phyloP scores from a whole-genome alignment of 1,139 yeast species.

The Saccharomyces hybrid region DNA sequence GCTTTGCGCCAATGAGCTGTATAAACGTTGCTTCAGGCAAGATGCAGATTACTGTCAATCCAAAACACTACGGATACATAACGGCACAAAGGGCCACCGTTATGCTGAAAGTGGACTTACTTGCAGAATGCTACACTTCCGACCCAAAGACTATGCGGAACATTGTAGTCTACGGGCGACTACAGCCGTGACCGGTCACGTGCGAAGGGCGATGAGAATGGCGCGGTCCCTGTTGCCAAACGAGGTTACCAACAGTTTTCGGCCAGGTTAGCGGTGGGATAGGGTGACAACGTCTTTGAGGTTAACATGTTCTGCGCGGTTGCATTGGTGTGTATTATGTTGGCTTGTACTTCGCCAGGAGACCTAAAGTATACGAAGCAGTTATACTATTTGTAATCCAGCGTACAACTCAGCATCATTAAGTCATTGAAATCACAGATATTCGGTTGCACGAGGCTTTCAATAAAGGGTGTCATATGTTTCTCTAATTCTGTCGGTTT shows the following conservation, averaged over 20 bases:
- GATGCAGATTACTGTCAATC: background rate
- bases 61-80: background rate
- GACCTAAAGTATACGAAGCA: background rate
- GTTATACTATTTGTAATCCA: background rate
- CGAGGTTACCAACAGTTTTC: background rate
- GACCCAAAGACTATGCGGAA: background rate
- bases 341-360: background rate
- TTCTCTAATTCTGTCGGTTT: background rate
- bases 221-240: background rate
- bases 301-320: background rate
- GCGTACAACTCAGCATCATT: background rate
- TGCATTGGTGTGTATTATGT: background rate
- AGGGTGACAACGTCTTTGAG: background rate
- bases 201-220: background rate
- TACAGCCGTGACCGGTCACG: background rate
- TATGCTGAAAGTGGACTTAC: background rate
- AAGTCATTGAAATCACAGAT: background rate
- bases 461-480: background rate
- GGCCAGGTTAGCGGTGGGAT: background rate
- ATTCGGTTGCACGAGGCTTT: slow-evolving; percentile 1
- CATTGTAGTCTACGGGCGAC: background rate
- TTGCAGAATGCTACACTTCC: background rate
- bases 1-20: background rate
- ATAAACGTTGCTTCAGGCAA: background rate
- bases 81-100: background rate